phyloP scores from a whole-genome alignment of 495 filamentous ascomycete genomes.

The Xylaria cubensis region DNA sequence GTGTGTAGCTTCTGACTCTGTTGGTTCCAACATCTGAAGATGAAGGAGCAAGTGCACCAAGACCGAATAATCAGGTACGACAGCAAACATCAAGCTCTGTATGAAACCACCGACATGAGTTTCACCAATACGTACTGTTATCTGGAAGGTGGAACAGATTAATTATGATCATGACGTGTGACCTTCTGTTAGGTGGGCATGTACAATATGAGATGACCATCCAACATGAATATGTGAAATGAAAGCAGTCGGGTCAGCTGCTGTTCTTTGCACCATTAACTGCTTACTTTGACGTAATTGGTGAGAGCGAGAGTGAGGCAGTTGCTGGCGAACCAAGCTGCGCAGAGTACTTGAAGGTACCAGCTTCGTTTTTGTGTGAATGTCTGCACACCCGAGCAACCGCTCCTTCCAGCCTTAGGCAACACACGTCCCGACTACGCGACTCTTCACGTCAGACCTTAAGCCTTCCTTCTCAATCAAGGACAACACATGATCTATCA shows the following conservation, averaged over 20 bases:
- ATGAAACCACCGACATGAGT: neutral
- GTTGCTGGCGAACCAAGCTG: neutral
- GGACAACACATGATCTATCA: neutral
- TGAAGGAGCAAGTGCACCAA: neutral
- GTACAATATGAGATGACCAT: neutral
- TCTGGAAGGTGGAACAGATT: neutral
- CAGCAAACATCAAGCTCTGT: neutral
- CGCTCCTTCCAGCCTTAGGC: neutral
- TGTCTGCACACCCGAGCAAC: neutral
- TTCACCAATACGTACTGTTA: neutral
- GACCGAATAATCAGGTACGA: neutral
- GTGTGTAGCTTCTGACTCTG: neutral
- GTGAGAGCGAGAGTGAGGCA: neutral
- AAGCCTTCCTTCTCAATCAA: neutral
- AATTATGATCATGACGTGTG: neutral
- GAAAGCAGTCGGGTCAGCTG: neutral
- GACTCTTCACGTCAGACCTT: neutral
- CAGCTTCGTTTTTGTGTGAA: neutral
- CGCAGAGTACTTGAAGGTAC: neutral
- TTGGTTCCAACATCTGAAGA: neutral
- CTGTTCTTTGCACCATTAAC: neutral
- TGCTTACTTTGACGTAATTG: neutral
- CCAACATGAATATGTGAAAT: neutral
- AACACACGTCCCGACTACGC: neutral
- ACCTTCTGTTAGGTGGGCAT: neutral